Base-by-base conservation (phyloP, 1,139 yeast species). In the Hemisphaericaspora subhashii region DNA sequence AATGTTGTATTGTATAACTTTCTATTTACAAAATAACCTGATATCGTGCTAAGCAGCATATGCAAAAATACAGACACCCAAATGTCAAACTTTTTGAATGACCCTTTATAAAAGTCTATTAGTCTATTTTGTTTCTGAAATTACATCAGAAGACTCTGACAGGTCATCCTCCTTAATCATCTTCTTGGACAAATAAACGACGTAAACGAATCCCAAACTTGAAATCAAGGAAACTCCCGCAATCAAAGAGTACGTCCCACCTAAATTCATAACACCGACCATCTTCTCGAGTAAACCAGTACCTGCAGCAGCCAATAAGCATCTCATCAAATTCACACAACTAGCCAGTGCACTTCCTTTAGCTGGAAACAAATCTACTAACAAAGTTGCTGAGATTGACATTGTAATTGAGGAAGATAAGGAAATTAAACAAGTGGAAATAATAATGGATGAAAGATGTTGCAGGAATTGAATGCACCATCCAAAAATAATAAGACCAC, bases 201-300 rank as follows among this genome's bases (percentile, higher is more conserved):
- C 51, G 26, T 45, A 48, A 9, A 57, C 37, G 32, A 62, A 50
- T 10, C 57, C 34, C 3, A 50, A 17, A 41, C 57, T 57, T 6
- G 52, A 40, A 2, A 57, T 3, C 3, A 64, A 20, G 25, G 61
- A 53, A 11, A 66, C 24, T 0, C 59, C 65, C 0, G 68, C 69
- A 51, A 66, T 45, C 16, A 68, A 51, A 0, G 73, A 65, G 42
- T 63, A 68, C 31, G 63, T 54, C 1, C 74, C 72, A 0, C 74
- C 74, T 3, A 62, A 43, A 2, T 60, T 57, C 58, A 68, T 50
- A 5, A 55, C 43, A 4, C 21, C 15, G 3, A 52, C 45, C 68
- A 68, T 59, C 12, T 53, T 53, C 12, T 65, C 65, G 16, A 66
- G 43, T 0, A 63, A 64, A 0, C 69, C 74, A 2, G 61, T 49